These are phyloP conservation scores for Ilyonectria destructans DNA, from an alignment of 2,329 filamentous ascomycete species.

Conservation along the genomic window DNA sequence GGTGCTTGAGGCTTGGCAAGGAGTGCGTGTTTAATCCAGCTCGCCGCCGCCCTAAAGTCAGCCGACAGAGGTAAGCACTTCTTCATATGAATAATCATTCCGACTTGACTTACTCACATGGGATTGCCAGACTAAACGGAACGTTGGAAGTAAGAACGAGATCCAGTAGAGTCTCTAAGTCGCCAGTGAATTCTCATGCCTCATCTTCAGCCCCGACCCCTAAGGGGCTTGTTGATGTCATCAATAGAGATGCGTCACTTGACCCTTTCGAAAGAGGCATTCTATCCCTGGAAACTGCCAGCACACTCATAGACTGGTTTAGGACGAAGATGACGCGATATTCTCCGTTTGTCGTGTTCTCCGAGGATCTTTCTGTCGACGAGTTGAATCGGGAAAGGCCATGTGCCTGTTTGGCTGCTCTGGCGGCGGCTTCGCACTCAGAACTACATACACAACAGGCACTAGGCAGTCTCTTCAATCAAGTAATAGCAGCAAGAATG, in stretches of 20 bases:
- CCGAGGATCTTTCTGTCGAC: slow-evolving; percentile 22
- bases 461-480: slow-evolving; percentile 47
- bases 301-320: slow-evolving; percentile 39
- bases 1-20: slow-evolving; percentile 53
- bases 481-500: slow-evolving; percentile 41
- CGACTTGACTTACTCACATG: accelerated
- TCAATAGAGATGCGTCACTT: slow-evolving; percentile 28
- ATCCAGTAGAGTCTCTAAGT: slow-evolving; percentile 25
- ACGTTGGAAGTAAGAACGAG: slow-evolving; percentile 1
- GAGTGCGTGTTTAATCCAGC: slow-evolving; percentile 52
- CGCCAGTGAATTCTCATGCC: slow-evolving; percentile 18
- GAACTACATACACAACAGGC: slow-evolving; percentile 39
- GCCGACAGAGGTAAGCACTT: slow-evolving; percentile 31
- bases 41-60: slow-evolving; percentile 42
- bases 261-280: slow-evolving; percentile 45
- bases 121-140: background rate
- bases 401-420: slow-evolving; percentile 47
- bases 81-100: accelerated
- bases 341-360: slow-evolving; percentile 52
- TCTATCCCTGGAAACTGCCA: slow-evolving; percentile 35
- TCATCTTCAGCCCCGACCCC: background rate
- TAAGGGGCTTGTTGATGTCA: background rate
- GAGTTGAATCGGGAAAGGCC: slow-evolving; percentile 43
- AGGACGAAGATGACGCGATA: slow-evolving; percentile 43
- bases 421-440: slow-evolving; percentile 43